These are phyloP conservation scores for Ophiostoma ulmi DNA, from an alignment of 2,329 filamentous ascomycete species.

Conservation along the genomic window DNA sequence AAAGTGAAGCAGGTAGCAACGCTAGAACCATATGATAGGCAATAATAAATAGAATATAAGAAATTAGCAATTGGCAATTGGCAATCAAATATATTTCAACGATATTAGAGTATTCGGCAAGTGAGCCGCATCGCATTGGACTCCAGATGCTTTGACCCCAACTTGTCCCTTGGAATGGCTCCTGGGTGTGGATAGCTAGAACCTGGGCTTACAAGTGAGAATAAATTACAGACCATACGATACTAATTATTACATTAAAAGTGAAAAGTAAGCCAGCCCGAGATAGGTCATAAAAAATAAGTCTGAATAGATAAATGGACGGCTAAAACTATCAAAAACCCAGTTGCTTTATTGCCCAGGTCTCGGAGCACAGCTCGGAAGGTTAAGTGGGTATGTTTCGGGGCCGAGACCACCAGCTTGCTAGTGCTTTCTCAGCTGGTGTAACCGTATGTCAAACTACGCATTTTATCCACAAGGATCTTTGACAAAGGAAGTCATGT, in stretches of 20 bases:
- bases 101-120: background rate
- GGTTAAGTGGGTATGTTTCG: background rate
- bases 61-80: background rate
- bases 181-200: background rate
- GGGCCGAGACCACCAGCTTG: background rate
- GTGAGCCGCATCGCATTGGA: background rate
- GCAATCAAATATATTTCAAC: background rate
- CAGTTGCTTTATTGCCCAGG: no score
- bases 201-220: background rate
- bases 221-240: background rate
- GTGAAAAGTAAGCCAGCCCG: background rate
- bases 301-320: no score
- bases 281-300: background rate
- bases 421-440: background rate
- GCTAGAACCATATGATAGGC: no score
- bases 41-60: background rate
- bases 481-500: background rate
- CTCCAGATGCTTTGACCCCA: conserved; percentile 1
- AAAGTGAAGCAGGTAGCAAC: background rate
- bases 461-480: no score
- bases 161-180: background rate
- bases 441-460: background rate
- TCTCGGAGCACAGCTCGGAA: background rate
- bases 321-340: no score
- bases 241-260: background rate